Evolutionary conservation across 2,329 filamentous ascomycete species (phyloP).

Genomic region (Beauveria rudraprayagi): DNA sequence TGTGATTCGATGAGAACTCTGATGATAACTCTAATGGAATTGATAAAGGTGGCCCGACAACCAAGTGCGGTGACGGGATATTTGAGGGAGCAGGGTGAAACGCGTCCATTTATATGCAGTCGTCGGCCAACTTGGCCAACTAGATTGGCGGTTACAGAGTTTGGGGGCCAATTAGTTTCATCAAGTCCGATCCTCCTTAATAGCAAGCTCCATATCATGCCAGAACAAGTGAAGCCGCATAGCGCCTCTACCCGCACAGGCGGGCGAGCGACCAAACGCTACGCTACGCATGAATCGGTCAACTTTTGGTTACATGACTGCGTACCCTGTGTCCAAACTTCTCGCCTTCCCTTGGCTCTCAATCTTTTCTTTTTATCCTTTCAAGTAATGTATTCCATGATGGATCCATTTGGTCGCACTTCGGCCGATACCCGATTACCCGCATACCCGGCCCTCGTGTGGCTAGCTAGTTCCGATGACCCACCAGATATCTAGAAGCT

Average conservation of each 20-base stretch:
- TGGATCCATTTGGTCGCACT: background rate
- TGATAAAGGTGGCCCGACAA: background rate
- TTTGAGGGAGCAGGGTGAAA: background rate
- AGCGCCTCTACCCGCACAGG: background rate
- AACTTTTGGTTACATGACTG: background rate
- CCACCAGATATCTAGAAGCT: background rate
- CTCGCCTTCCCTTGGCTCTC: too few relatives aligned
- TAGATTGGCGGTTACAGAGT: background rate
- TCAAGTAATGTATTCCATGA: background rate
- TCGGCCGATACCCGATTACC: conserved; percentile 12
- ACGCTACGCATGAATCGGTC: background rate
- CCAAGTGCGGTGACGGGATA: background rate
- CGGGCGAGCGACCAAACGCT: background rate
- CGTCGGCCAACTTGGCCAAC: background rate
- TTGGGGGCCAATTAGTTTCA: background rate
- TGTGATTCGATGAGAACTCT: too few relatives aligned
- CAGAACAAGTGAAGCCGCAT: background rate
- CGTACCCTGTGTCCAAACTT: background rate
- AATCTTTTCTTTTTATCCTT: background rate
- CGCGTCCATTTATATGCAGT: background rate
- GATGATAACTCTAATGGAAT: background rate
- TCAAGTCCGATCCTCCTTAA: background rate
- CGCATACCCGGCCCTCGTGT: conserved; percentile 9
- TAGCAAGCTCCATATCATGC: background rate
- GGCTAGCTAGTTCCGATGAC: conserved; percentile 1